Evolutionary conservation across 768 basidiomycete genomes (phyloP), one percentile per base, ranked within the genome.

Genomic region (Kwoniella bestiolae): DNA sequence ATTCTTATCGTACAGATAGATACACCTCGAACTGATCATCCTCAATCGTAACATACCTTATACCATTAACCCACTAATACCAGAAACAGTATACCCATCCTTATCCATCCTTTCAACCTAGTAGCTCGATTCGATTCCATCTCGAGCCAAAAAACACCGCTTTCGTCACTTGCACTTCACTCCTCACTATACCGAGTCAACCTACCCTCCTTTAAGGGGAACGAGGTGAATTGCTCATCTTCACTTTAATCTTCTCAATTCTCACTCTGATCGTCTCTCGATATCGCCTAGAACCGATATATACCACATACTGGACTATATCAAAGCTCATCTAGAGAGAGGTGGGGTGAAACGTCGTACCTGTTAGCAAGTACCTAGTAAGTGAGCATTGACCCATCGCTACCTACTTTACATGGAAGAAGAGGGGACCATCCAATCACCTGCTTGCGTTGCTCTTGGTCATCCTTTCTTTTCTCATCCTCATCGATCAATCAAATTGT

Each of bases 321-420:
- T n/a, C n/a, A n/a, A n/a, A n/a, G n/a, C n/a, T n/a, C n/a, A n/a
- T n/a, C n/a, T n/a, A n/a, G n/a, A n/a, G n/a, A n/a, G n/a, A n/a
- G n/a, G n/a, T n/a, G 38, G 26, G 50, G 50, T 51, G 50, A 51
- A 51, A 51, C 50, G 50, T 41, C 14, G 50, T 51, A 31, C 50
- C 50, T 51, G 14, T 28, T 29, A 51, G n/a, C n/a, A n/a, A n/a
- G n/a, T n/a, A 0, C 26, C 14, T 28, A 49, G 21, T 26, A 29
- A 51, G 50, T 51, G 26, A 51, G 50, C 50, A 51, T 51, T 51
- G 50, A 51, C 50, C 50, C 88, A 56, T 91, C 88, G 53, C 94
- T 91, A 76, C 94, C 95, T 51, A 83, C 86, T 66, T 87, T 85
- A 81, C 93, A 91, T 76, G 95, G 95, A 79, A 90, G 91, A n/a